A percentile compares a stretch with the other conserved stretches of the same genome.
These are phyloP conservation scores for Warburgia ugandensis DNA, from an alignment of 164 flowering plant genomes.

Conservation along the genomic window DNA sequence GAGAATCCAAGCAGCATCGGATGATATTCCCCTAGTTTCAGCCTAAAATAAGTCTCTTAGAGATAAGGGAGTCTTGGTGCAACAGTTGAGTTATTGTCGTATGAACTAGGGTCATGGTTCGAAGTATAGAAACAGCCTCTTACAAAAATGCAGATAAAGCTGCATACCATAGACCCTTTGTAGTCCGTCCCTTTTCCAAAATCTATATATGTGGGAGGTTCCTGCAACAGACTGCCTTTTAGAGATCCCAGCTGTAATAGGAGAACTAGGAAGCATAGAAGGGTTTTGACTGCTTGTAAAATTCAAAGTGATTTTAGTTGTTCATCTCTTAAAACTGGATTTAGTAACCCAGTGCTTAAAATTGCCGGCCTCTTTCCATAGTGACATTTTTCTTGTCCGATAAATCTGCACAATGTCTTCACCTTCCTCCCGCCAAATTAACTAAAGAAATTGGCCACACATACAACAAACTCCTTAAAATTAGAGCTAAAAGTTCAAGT, in stretches of 20 bases:
- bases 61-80: too few species aligned
- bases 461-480: neutral
- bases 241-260: neutral
- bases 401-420: neutral
- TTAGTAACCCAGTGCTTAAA: too few species aligned
- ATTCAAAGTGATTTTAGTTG: neutral
- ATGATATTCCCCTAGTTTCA: constrained; percentile 45
- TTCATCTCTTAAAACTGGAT: neutral
- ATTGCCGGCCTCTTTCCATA: neutral
- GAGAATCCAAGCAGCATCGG: constrained; percentile 47
- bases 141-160: too few species aligned
- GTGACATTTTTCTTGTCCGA: neutral
- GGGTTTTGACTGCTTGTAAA: neutral
- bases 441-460: neutral
- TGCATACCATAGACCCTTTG: too few species aligned
- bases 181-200: too few species aligned
- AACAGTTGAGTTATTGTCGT: too few species aligned
- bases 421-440: neutral
- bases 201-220: too few species aligned
- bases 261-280: neutral
- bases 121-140: too few species aligned
- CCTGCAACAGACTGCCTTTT: too few species aligned
- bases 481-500: too few species aligned
- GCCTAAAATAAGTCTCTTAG: constrained; percentile 3
- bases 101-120: too few species aligned